Percentiles rank a stretch among this genome's conserved stretches.
These are phyloP conservation scores for Serendipita vermifera DNA, from an alignment of 768 basidiomycete species.

Conservation along the genomic window DNA sequence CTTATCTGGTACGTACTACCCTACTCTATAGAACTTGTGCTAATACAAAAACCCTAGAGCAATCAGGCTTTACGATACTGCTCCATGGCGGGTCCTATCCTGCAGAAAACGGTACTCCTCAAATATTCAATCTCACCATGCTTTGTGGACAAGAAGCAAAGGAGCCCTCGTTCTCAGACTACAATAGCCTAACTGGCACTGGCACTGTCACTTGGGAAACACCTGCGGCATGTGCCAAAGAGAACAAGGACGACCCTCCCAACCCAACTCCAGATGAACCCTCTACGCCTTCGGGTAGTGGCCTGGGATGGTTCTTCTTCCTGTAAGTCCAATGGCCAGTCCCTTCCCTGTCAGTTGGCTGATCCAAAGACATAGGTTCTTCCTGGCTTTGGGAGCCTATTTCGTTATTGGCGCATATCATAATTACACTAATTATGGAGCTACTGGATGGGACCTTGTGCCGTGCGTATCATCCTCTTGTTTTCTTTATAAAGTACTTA, in stretches of 20 bases:
- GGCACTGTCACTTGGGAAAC: constrained; percentile 50
- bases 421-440: constrained; percentile 80
- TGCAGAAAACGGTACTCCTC: constrained; percentile 29
- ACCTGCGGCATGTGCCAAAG: constrained; percentile 42
- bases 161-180: constrained; percentile 44
- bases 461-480: constrained; percentile 43
- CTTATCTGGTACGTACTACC: constrained; percentile 23
- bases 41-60: constrained; percentile 34
- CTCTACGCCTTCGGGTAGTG: constrained; percentile 39
- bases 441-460: constrained; percentile 67
- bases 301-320: constrained; percentile 81
- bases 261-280: constrained; percentile 4
- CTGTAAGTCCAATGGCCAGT: constrained; percentile 37
- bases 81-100: constrained; percentile 55
- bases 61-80: constrained; percentile 41
- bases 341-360: not conserved
- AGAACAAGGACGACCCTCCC: constrained; percentile 18
- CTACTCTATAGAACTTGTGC: no score
- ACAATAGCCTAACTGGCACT: constrained; percentile 44
- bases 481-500: constrained; percentile 12
- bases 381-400: constrained; percentile 57
- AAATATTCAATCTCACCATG: constrained; percentile 45
- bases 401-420: constrained; percentile 72
- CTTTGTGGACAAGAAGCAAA: constrained; percentile 34
- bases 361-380: constrained; percentile 28